A percentile compares a stretch with the other conserved stretches of the same genome.
phyloP scores from a whole-genome alignment of 2,329 filamentous ascomycete species.

The Ophiostoma novo-ulmi region DNA sequence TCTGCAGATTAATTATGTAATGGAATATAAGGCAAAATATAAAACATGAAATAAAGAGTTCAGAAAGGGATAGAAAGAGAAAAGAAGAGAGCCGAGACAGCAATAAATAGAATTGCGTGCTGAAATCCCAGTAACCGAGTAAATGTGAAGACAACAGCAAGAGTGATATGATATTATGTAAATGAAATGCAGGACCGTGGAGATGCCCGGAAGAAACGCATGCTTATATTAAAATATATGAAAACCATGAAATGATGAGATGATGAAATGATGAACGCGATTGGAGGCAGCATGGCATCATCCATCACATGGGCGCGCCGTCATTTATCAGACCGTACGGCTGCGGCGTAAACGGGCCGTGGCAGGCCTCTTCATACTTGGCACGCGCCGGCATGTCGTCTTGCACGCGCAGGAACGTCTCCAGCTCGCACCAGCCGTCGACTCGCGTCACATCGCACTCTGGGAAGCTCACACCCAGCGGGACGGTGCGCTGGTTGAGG shows the following conservation, averaged over 20 bases:
- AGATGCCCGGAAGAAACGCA: background rate
- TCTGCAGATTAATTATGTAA: background rate
- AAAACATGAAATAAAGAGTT: background rate
- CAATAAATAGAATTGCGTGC: background rate
- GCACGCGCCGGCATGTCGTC: conserved; percentile 53
- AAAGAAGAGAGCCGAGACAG: background rate
- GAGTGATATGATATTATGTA: background rate
- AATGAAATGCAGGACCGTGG: too few relatives aligned
- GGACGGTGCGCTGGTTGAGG: conserved; percentile 68
- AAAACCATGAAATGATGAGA: background rate
- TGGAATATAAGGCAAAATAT: background rate
- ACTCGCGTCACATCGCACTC: conserved; percentile 57
- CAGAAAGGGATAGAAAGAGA: background rate
- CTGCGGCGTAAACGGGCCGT: conserved; percentile 49
- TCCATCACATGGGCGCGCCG: conserved; percentile 39
- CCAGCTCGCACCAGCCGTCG: conserved; percentile 73
- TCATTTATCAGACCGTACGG: conserved; percentile 48
- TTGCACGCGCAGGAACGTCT: conserved; percentile 60
- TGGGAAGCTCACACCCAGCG: conserved; percentile 60
- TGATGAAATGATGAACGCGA: background rate
- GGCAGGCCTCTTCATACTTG: conserved; percentile 61
- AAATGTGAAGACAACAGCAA: background rate
- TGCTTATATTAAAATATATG: background rate
- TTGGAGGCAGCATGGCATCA: background rate
- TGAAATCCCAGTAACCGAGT: background rate